Percentiles rank a stretch among this genome's conserved stretches.
Conservation (phyloP, 2,329 filamentous ascomycete species). For the Grosmannia huntii region DNA sequence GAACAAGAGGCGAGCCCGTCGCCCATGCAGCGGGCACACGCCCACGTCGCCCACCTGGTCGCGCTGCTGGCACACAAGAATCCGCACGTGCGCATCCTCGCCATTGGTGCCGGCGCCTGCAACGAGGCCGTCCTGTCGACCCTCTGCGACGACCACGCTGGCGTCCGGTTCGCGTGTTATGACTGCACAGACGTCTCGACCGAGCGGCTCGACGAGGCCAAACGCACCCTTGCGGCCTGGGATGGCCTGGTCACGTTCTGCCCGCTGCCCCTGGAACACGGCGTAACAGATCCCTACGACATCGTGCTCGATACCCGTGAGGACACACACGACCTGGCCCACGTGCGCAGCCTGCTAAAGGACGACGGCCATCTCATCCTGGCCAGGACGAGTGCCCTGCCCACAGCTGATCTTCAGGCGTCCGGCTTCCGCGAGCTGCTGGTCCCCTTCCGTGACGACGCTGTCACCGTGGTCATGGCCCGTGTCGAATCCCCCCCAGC, state of each 20-base stretch:
- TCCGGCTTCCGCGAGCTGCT: no score
- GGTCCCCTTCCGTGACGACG: no score
- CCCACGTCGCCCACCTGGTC: conserved; percentile 5
- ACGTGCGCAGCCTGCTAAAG: conserved; percentile 22
- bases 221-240: conserved; percentile 15
- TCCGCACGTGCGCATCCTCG: conserved; percentile 20
- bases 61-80: conserved; percentile 13
- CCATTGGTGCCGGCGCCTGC: conserved; percentile 22
- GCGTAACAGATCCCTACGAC: no score
- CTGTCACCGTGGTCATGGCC: background rate
- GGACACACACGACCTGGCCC: conserved; percentile 22
- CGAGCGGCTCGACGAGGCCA: conserved; percentile 19
- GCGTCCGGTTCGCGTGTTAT: conserved; percentile 12
- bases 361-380: conserved; percentile 27
- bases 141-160: conserved; percentile 4
- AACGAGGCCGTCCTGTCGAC: conserved; percentile 12
- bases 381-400: conserved; percentile 11
- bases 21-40: conserved; percentile 9
- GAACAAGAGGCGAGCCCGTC: no score
- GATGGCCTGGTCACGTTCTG: conserved; percentile 14
- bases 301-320: conserved; percentile 24
- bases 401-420: no score
- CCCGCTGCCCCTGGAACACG: no score
- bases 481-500: background rate
- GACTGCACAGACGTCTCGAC: conserved; percentile 12